These are phyloP conservation scores for Golubevia sp. DNA, from an alignment of 1,284 basidiomycete genomes.

Conservation along the genomic window DNA sequence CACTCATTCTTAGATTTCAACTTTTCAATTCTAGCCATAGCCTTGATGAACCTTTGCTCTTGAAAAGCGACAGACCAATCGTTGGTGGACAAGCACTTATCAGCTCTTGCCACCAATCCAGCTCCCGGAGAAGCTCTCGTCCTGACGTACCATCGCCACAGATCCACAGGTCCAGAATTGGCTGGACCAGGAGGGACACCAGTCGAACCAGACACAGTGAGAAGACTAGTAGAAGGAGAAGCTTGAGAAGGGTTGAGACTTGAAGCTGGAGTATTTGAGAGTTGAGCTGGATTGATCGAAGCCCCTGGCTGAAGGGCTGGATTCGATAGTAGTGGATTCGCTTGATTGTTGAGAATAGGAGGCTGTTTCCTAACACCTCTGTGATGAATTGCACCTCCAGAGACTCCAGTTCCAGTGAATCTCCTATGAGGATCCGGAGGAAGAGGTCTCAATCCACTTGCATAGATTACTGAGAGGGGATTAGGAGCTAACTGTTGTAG, in stretches of 20 bases:
- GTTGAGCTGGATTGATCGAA: background rate
- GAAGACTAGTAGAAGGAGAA: too few species aligned
- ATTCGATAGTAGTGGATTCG: too few species aligned
- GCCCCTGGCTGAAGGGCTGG: too few species aligned
- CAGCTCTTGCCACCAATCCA: slow-evolving; percentile 56
- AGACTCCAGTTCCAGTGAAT: slow-evolving; percentile 46
- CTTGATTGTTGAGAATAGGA: background rate
- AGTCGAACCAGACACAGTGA: too few species aligned
- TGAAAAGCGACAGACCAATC: slow-evolving; percentile 59
- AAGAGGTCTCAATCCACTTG: slow-evolving; percentile 52
- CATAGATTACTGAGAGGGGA: slow-evolving; percentile 55
- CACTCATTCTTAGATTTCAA: slow-evolving; percentile 82
- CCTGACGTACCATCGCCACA: slow-evolving; percentile 52
- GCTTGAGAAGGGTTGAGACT: too few species aligned
- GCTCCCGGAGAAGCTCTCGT: slow-evolving; percentile 48
- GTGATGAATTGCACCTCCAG: slow-evolving; percentile 51
- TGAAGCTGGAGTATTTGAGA: too few species aligned
- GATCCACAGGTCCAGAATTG: slow-evolving; percentile 38
- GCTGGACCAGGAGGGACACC: slow-evolving; percentile 21
- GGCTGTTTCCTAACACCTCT: slow-evolving; percentile 29
- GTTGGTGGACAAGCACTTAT: slow-evolving; percentile 53
- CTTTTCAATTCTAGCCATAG: slow-evolving; percentile 82
- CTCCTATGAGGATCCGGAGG: slow-evolving; percentile 52
- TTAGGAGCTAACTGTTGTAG: slow-evolving; percentile 49
- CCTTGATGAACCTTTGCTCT: slow-evolving; percentile 66